phyloP scores from a whole-genome alignment of 495 filamentous ascomycete genomes.

The Hyphodiscus hymeniophilus region DNA sequence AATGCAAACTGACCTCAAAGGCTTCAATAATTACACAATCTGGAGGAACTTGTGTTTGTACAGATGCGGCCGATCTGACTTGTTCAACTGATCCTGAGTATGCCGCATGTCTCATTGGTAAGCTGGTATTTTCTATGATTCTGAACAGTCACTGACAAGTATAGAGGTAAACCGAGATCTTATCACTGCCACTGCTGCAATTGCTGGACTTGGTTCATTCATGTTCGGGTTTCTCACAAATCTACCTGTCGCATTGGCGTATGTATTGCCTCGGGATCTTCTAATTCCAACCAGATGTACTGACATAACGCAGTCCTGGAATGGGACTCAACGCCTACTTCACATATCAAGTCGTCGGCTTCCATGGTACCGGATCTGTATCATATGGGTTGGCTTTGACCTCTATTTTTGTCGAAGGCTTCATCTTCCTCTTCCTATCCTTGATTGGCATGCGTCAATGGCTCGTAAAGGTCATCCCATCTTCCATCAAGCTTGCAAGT shows the following conservation, averaged over 20 bases:
- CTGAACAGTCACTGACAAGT: neutral
- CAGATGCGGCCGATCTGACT: constrained; percentile 33
- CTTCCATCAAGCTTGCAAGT: constrained; percentile 72
- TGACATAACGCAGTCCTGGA: constrained; percentile 47
- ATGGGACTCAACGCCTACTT: constrained; percentile 85
- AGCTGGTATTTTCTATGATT: neutral
- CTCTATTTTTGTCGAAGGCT: constrained; percentile 76
- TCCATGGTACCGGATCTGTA: constrained; percentile 57
- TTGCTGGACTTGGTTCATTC: constrained; percentile 46
- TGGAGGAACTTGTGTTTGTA: constrained; percentile 66
- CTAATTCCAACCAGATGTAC: neutral
- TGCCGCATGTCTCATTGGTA: constrained; percentile 41
- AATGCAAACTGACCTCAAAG: constrained; percentile 19
- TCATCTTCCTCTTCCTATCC: constrained; percentile 56
- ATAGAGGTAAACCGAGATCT: constrained; percentile 62
- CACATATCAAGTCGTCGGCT: constrained; percentile 76
- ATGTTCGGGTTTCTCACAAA: constrained; percentile 47
- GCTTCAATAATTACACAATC: constrained; percentile 47
- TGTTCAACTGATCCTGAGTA: constrained; percentile 51
- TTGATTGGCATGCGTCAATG: constrained; percentile 75
- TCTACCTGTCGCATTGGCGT: constrained; percentile 45
- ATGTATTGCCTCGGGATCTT: constrained; percentile 37
- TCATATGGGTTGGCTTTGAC: constrained; percentile 64
- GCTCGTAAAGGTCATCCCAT: constrained; percentile 70
- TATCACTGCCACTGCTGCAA: constrained; percentile 69